phyloP scores from a whole-genome alignment of 2,329 filamentous ascomycete species.

The Fusarium verticillioides region DNA sequence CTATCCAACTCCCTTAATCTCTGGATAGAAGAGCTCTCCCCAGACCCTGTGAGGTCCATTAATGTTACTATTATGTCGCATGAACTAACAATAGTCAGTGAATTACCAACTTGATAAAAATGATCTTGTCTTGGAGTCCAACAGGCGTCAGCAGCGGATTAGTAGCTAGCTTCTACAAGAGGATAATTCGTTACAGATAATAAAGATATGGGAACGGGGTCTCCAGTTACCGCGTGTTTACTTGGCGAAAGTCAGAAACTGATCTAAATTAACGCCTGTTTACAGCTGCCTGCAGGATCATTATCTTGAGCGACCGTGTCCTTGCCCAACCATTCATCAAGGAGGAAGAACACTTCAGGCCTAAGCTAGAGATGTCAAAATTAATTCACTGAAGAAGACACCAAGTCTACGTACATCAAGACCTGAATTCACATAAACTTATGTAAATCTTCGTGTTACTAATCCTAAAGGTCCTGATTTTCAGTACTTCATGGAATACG shows the following conservation, averaged over 20 bases:
- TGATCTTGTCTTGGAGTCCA: not conserved
- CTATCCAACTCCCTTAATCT: not conserved
- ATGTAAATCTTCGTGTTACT: not conserved
- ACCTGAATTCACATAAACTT: not conserved
- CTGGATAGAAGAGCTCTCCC: not conserved
- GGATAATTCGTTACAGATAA: not conserved
- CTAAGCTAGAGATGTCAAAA: not conserved
- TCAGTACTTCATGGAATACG: accelerated
- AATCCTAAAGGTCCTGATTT: not conserved
- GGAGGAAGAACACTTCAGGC: not conserved
- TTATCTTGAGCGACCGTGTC: not conserved
- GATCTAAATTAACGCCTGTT: not conserved
- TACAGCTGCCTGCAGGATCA: not conserved
- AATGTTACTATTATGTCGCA: not conserved
- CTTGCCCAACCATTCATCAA: not conserved
- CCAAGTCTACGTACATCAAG: not conserved
- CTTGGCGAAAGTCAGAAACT: not conserved
- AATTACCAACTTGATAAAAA: no score
- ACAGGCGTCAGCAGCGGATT: no score
- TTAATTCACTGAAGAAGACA: not conserved
- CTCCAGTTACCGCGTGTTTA: not conserved
- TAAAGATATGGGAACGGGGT: not conserved
- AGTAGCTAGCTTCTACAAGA: not conserved
- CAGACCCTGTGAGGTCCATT: not conserved
- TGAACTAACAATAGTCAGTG: not conserved